A percentile compares a stretch with the other conserved stretches of the same genome.
Evolutionary conservation across 2,329 filamentous ascomycete genomes (phyloP).

Genomic region (Venturia aucupariae): DNA sequence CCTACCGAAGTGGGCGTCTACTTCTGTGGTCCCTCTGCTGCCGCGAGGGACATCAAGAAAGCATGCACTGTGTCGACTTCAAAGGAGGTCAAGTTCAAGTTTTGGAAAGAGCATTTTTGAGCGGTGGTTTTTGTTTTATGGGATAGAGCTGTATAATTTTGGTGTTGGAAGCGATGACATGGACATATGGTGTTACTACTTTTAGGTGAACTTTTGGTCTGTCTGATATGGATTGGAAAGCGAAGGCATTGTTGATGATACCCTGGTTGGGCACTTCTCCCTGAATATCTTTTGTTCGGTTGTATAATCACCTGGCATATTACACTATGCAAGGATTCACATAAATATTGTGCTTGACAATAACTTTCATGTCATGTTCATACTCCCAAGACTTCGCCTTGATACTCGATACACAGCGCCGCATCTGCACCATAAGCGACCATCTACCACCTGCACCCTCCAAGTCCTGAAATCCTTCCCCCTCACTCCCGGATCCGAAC

Average conservation of each 20-base stretch:
- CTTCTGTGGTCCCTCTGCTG: constrained; percentile 82
- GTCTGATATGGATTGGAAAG: not conserved
- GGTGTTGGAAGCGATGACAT: not conserved
- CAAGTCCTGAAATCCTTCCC: too few relatives aligned
- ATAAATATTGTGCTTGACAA: not conserved
- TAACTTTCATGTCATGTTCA: too few relatives aligned
- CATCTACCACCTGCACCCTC: too few relatives aligned
- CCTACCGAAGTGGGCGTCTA: constrained; percentile 86
- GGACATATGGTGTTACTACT: not conserved
- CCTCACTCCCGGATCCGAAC: not conserved
- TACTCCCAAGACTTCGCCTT: not conserved
- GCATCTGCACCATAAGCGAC: too few relatives aligned
- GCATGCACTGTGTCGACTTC: constrained; percentile 66
- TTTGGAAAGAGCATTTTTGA: constrained; percentile 91
- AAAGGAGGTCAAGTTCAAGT: constrained; percentile 81
- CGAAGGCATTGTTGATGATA: constrained; percentile 1
- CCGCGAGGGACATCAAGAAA: constrained; percentile 74
- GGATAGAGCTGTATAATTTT: not conserved
- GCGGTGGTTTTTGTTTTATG: not conserved
- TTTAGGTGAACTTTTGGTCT: not conserved
- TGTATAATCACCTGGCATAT: not conserved
- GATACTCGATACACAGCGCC: too few relatives aligned
- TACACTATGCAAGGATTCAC: not conserved
- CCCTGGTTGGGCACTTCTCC: not conserved
- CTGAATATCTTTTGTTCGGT: not conserved